Percentiles rank a stretch among this genome's conserved stretches.
phyloP scores from a whole-genome alignment of 495 filamentous ascomycete genomes.

The Mytilinidion resinicola region DNA sequence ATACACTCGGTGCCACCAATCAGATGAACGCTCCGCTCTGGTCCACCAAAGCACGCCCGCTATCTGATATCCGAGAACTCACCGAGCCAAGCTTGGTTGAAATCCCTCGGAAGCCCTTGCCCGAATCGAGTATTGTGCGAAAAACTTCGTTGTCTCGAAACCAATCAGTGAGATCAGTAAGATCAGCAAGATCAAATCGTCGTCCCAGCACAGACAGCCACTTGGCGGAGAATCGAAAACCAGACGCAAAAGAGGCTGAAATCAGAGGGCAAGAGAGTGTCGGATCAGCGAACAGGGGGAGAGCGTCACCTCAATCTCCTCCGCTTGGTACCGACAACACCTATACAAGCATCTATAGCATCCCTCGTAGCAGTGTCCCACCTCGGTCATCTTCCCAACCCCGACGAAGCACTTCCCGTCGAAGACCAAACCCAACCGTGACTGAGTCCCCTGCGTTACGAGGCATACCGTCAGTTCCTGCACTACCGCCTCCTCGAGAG shows the following conservation, averaged over 20 bases:
- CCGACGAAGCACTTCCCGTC: slow-evolving; percentile 11
- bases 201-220: slow-evolving; percentile 24
- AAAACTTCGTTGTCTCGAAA: slow-evolving; percentile 19
- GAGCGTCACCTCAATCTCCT: slow-evolving; percentile 25
- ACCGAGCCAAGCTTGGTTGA: slow-evolving; percentile 41
- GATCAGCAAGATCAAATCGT: slow-evolving; percentile 16
- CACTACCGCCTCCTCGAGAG: slow-evolving; percentile 18
- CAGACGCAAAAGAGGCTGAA: slow-evolving; percentile 10
- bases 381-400: slow-evolving; percentile 33
- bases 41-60: slow-evolving; percentile 37
- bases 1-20: slow-evolving; percentile 15
- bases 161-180: slow-evolving; percentile 16
- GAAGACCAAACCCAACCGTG: slow-evolving; percentile 6
- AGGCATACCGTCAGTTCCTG: slow-evolving; percentile 3
- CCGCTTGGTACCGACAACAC: slow-evolving; percentile 29
- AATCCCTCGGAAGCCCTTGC: slow-evolving; percentile 17
- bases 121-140: slow-evolving; percentile 3
- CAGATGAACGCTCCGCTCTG: slow-evolving; percentile 11
- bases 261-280: slow-evolving; percentile 13
- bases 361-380: slow-evolving; percentile 35
- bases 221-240: slow-evolving; percentile 14
- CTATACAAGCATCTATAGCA: slow-evolving; percentile 33
- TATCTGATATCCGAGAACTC: slow-evolving; percentile 42
- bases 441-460: slow-evolving; percentile 8
- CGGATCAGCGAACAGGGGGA: slow-evolving; percentile 14